Evolutionary conservation across 1,284 basidiomycete genomes (phyloP).

Genomic region (Macrocystidia cucumis): DNA sequence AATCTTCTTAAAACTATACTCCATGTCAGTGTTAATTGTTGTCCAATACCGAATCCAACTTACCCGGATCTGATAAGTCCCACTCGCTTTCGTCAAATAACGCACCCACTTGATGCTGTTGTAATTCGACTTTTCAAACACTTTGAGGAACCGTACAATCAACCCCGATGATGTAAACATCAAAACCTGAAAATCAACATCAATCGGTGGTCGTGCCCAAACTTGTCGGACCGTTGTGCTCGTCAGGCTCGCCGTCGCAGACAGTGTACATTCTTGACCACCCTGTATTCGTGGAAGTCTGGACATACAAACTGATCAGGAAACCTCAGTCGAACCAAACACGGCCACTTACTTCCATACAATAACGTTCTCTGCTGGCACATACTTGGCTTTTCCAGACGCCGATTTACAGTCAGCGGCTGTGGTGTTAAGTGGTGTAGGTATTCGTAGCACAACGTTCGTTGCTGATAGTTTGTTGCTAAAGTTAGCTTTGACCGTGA

Average conservation of each 20-base stretch:
- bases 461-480: conserved; percentile 90
- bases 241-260: conserved; percentile 78
- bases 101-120: conserved; percentile 91
- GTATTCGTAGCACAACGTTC: conserved; percentile 89
- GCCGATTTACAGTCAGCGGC: conserved; percentile 87
- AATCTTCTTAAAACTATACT: too few species aligned
- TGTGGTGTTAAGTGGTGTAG: conserved; percentile 92
- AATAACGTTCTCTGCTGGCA: conserved; percentile 90
- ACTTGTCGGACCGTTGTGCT: conserved; percentile 87
- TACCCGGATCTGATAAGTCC: conserved; percentile 82
- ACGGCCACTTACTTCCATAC: conserved; percentile 88
- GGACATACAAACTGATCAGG: conserved; percentile 5
- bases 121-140: conserved; percentile 95
- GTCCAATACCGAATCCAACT: conserved; percentile 22
- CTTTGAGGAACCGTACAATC: conserved; percentile 95
- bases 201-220: conserved; percentile 96
- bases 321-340: not conserved
- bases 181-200: conserved; percentile 95
- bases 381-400: conserved; percentile 95
- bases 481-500: conserved; percentile 88
- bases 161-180: conserved; percentile 98
- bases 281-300: conserved; percentile 93
- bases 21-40: too few species aligned
- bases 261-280: conserved; percentile 83
- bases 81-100: conserved; percentile 84